Conservation (phyloP, 2,329 filamentous ascomycete genomes). For the Samsoniella hepiali region DNA sequence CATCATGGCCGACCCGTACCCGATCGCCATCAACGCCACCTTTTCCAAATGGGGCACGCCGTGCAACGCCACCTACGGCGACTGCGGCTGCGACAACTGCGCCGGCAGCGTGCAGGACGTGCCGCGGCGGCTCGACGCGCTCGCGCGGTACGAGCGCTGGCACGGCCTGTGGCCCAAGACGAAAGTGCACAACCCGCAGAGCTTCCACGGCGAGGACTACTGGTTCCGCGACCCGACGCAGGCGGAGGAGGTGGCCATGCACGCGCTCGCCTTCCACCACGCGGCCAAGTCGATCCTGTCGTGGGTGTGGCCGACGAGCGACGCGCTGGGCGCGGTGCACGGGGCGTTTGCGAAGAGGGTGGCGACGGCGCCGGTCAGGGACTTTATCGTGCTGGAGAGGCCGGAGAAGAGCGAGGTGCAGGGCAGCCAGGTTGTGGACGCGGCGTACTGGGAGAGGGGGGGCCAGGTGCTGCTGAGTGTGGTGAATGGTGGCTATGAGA, state of each 20-base stretch:
- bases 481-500: constrained; percentile 25
- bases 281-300: constrained; percentile 42
- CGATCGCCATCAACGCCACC: constrained; percentile 54
- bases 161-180: constrained; percentile 42
- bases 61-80: constrained; percentile 58
- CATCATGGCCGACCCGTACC: constrained; percentile 59
- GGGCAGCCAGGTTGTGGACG: constrained; percentile 21
- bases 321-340: constrained; percentile 36
- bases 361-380: constrained; percentile 33
- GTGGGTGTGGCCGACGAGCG: constrained; percentile 44
- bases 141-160: constrained; percentile 38
- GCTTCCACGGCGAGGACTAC: constrained; percentile 46
- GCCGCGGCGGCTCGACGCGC: constrained; percentile 36
- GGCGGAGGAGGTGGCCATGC: constrained; percentile 44
- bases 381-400: constrained; percentile 37
- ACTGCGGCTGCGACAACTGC: constrained; percentile 63
- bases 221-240: constrained; percentile 45
- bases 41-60: constrained; percentile 54
- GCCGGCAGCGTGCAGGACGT: constrained; percentile 52
- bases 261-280: constrained; percentile 43
- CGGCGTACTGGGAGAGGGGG: constrained; percentile 25
- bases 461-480: constrained; percentile 24
- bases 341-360: constrained; percentile 39
- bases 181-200: constrained; percentile 45
- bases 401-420: constrained; percentile 20